phyloP scores from a whole-genome alignment of 352 stramenopile genomes.

The Pythium brachiatum region DNA sequence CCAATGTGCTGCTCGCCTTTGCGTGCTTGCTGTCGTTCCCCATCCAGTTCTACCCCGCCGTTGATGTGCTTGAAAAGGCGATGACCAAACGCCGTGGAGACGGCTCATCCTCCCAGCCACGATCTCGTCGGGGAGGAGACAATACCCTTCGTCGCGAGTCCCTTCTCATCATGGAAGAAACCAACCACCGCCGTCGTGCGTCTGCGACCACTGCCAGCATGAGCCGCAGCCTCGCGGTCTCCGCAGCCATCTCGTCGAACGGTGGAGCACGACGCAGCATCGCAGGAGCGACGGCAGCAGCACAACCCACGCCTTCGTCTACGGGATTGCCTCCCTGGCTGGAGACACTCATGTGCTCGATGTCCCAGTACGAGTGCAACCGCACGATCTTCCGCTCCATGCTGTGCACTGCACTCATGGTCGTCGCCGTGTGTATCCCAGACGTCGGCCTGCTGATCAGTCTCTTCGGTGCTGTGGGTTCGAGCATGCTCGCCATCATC shows the following conservation, averaged over 20 bases:
- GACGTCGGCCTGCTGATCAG: constrained; percentile 76
- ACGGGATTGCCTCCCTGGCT: constrained; percentile 27
- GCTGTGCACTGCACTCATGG: constrained; percentile 72
- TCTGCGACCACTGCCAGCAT: constrained; percentile 27
- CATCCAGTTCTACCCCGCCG: constrained; percentile 79
- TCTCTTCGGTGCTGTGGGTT: constrained; percentile 74
- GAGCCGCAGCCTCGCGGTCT: constrained; percentile 17
- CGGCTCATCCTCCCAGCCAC: constrained; percentile 10
- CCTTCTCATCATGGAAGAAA: constrained; percentile 27
- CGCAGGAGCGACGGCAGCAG: not conserved
- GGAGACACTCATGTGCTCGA: constrained; percentile 44
- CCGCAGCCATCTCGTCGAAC: not conserved
- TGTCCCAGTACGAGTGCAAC: constrained; percentile 77
- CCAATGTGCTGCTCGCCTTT: constrained; percentile 68
- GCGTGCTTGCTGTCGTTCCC: constrained; percentile 76
- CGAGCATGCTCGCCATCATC: constrained; percentile 79
- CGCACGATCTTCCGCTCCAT: constrained; percentile 80
- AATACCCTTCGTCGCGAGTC: constrained; percentile 16
- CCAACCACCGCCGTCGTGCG: constrained; percentile 30
- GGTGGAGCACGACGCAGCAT: not conserved
- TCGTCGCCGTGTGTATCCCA: constrained; percentile 68
- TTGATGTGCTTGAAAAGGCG: constrained; percentile 66
- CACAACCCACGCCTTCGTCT: not conserved
- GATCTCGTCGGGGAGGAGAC: constrained; percentile 27
- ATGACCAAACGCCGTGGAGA: constrained; percentile 36